Evolutionary conservation across 768 basidiomycete genomes (phyloP).

Genomic region (Strobilomyces confusus): DNA sequence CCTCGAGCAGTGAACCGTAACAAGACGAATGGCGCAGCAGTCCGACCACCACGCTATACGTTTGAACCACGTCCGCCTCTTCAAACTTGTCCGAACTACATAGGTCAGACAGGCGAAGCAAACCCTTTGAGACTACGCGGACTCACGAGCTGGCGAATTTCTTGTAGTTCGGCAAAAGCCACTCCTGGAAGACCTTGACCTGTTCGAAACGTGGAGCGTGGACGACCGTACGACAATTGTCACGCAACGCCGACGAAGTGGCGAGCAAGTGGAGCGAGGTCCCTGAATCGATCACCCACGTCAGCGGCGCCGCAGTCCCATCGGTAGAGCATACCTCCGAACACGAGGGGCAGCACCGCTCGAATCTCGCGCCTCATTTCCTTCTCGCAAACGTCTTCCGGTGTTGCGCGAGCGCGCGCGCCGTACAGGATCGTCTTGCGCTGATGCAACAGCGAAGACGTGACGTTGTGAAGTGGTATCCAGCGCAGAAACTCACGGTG

Average conservation of each 20-base stretch:
- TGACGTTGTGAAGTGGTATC: slow-evolving; percentile 64
- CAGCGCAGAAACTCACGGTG: slow-evolving; percentile 68
- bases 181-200: slow-evolving; percentile 62
- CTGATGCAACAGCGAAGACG: slow-evolving; percentile 59
- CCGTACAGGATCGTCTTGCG: slow-evolving; percentile 70
- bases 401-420: slow-evolving; percentile 60
- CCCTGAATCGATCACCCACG: slow-evolving; percentile 29
- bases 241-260: slow-evolving; percentile 39
- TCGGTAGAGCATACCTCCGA: slow-evolving; percentile 45
- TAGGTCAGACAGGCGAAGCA: not conserved
- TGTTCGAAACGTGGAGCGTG: slow-evolving; percentile 70
- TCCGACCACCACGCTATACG: slow-evolving; percentile 55
- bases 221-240: slow-evolving; percentile 44
- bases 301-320: slow-evolving; percentile 3
- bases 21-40: slow-evolving; percentile 60
- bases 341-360: slow-evolving; percentile 58
- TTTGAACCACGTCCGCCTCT: slow-evolving; percentile 41
- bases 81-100: slow-evolving; percentile 29
- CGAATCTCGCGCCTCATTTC: slow-evolving; percentile 71
- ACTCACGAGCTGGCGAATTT: slow-evolving; percentile 50
- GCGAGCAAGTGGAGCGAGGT: slow-evolving; percentile 20
- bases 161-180: slow-evolving; percentile 70
- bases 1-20: slow-evolving; percentile 68
- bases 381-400: slow-evolving; percentile 66
- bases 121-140: not conserved